phyloP scores from a whole-genome alignment of 176 grass and related monocot species.

The Zoysia japonica region DNA sequence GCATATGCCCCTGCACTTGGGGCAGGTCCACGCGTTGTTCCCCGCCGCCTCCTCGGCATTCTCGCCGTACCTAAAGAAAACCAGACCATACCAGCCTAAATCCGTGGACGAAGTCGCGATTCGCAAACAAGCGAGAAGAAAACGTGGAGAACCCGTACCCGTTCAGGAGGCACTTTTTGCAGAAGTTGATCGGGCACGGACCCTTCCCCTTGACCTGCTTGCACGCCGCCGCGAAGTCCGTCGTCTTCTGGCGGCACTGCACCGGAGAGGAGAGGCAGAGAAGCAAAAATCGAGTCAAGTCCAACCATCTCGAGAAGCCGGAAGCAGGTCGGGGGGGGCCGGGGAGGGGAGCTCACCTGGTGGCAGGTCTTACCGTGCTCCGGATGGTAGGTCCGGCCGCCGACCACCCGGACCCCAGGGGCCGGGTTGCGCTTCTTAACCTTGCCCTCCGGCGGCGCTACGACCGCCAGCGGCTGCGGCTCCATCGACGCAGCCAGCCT shows the following conservation, averaged over 20 bases:
- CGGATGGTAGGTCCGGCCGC: slow-evolving; percentile 68
- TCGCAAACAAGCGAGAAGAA: background rate
- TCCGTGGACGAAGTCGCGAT: background rate
- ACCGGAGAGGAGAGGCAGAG: background rate
- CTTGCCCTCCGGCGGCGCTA: background rate
- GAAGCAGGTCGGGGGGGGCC: background rate
- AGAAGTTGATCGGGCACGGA: slow-evolving; percentile 71
- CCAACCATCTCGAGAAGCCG: background rate
- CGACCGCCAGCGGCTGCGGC: slow-evolving; percentile 25
- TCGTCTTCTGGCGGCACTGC: slow-evolving; percentile 94
- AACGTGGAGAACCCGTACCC: slow-evolving; percentile 45
- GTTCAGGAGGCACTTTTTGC: slow-evolving; percentile 80
- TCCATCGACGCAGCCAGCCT: background rate
- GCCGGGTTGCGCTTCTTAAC: slow-evolving; percentile 46
- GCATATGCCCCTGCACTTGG: slow-evolving; percentile 90
- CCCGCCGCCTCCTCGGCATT: slow-evolving; percentile 53
- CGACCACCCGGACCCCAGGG: slow-evolving; percentile 56
- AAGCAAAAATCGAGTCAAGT: slow-evolving; percentile 2
- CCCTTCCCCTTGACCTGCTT: slow-evolving; percentile 60
- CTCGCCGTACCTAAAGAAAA: slow-evolving; percentile 72
- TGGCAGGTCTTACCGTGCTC: slow-evolving; percentile 87
- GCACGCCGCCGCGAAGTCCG: slow-evolving; percentile 69
- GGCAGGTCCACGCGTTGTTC: slow-evolving; percentile 66
- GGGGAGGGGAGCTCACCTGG: slow-evolving; percentile 49
- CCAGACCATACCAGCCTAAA: background rate